Evolutionary conservation across 805 yeast species (phyloP).

Genomic region (Pichia rugopelliculosa): DNA sequence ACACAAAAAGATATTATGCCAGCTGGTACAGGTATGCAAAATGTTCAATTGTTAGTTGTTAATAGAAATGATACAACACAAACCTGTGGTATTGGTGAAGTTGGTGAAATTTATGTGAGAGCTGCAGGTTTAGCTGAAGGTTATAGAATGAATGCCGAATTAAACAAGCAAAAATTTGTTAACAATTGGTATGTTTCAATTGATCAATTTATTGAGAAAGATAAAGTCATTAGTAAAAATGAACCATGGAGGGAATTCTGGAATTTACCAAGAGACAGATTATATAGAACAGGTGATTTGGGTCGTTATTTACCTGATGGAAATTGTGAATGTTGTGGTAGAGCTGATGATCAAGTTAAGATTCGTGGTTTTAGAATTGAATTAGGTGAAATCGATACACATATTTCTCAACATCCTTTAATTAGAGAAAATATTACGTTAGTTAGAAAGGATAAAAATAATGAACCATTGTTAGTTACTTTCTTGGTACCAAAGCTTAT

Average conservation of each 20-base stretch:
- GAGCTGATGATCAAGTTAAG: conserved; percentile 98
- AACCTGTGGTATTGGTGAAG: conserved; percentile 97
- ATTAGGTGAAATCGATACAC: conserved; percentile 96
- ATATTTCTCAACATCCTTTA: conserved; percentile 84
- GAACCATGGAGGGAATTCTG: conserved; percentile 72
- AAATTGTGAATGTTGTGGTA: conserved; percentile 94
- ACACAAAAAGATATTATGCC: conserved; percentile 94
- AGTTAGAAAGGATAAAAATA: conserved; percentile 85
- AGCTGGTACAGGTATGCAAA: conserved; percentile 96
- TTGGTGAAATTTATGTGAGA: conserved; percentile 96
- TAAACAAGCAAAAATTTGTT: conserved; percentile 81
- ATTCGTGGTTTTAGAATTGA: conserved; percentile 98
- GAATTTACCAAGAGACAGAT: conserved; percentile 92
- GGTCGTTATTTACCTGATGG: conserved; percentile 97
- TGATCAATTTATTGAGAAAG: conserved; percentile 52
- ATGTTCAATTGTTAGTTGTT: conserved; percentile 90
- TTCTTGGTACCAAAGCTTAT: conserved; percentile 74
- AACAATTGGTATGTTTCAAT: conserved; percentile 83
- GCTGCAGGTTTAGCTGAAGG: conserved; percentile 98
- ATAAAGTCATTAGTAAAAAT: conserved; percentile 36
- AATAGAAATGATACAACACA: conserved; percentile 83
- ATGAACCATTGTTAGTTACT: conserved; percentile 86
- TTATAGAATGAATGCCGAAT: conserved; percentile 83
- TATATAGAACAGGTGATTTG: conserved; percentile 95
- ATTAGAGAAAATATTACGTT: conserved; percentile 91